phyloP scores from a whole-genome alignment of 768 basidiomycete genomes.

The Astraeus odoratus region DNA sequence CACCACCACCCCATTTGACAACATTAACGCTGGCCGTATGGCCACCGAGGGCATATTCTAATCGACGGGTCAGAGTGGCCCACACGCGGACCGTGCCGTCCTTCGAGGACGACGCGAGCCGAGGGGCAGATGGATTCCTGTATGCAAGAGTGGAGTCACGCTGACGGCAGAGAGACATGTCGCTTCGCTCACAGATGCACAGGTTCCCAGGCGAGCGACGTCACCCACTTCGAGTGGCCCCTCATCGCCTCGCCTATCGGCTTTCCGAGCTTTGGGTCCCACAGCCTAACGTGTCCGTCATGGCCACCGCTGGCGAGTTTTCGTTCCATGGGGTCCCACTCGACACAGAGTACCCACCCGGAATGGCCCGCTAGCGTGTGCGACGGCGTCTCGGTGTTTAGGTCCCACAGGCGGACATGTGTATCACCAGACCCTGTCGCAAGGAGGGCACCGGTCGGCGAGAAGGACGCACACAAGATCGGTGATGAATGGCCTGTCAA shows the following conservation, averaged over 20 bases:
- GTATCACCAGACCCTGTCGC: slow-evolving; percentile 96
- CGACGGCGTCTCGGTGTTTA: slow-evolving; percentile 87
- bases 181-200: slow-evolving; percentile 67
- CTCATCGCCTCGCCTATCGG: slow-evolving; percentile 82
- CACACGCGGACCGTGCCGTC: slow-evolving; percentile 96
- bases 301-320: slow-evolving; percentile 90
- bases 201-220: slow-evolving; percentile 92
- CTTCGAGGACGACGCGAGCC: slow-evolving; percentile 92
- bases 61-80: slow-evolving; percentile 62
- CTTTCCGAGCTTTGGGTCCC: slow-evolving; percentile 92
- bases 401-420: slow-evolving; percentile 89
- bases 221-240: slow-evolving; percentile 97
- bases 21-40: slow-evolving; percentile 94
- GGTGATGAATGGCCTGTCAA: slow-evolving; percentile 78
- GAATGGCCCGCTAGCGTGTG: slow-evolving; percentile 83
- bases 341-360: slow-evolving; percentile 95
- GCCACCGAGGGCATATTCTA: slow-evolving; percentile 84
- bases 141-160: slow-evolving; percentile 1
- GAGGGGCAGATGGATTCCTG: slow-evolving; percentile 73
- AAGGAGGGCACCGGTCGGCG: slow-evolving; percentile 84
- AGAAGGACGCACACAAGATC: slow-evolving; percentile 92
- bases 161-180: slow-evolving; percentile 1
- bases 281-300: slow-evolving; percentile 87
- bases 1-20: slow-evolving; percentile 93
- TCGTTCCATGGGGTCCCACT: slow-evolving; percentile 93